A percentile compares a stretch with the other conserved stretches of the same genome.
Conservation (phyloP, 2,329 filamentous ascomycete genomes). For the Myotisia sp. region DNA sequence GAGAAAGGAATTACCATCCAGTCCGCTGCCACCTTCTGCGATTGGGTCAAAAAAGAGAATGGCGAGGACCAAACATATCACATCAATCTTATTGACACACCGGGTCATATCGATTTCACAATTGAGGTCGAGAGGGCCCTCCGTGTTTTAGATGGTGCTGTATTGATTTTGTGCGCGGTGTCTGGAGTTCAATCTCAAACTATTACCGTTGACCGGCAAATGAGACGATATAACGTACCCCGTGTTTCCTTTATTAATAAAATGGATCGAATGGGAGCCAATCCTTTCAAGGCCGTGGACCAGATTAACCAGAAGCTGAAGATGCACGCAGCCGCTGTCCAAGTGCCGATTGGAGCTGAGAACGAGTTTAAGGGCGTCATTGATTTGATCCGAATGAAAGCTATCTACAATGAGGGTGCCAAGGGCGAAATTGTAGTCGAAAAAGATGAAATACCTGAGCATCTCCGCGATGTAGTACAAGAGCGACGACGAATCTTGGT, state of each 20-base stretch:
- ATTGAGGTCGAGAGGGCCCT: slow-evolving; percentile 95
- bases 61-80: slow-evolving; percentile 85
- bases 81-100: slow-evolving; percentile 96
- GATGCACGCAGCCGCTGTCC: slow-evolving; percentile 80
- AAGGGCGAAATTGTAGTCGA: slow-evolving; percentile 64
- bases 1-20: slow-evolving; percentile 99
- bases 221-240: slow-evolving; percentile 95
- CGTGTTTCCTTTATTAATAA: slow-evolving; percentile 97
- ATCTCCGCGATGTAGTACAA: slow-evolving; percentile 58
- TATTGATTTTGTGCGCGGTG: slow-evolving; percentile 97
- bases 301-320: slow-evolving; percentile 96
- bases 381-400: slow-evolving; percentile 81
- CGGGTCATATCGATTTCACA: slow-evolving; percentile 97
- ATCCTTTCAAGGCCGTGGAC: slow-evolving; percentile 93
- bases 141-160: slow-evolving; percentile 85
- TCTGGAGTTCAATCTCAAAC: slow-evolving; percentile 96
- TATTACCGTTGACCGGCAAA: slow-evolving; percentile 94
- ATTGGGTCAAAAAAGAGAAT: slow-evolving; percentile 80
- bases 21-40: slow-evolving; percentile 92
- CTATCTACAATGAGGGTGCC: slow-evolving; percentile 79
- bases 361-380: slow-evolving; percentile 87
- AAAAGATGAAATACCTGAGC: slow-evolving; percentile 68
- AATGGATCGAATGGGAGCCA: slow-evolving; percentile 98
- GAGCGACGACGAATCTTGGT: slow-evolving; percentile 77
- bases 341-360: slow-evolving; percentile 86